These are phyloP conservation scores for Ophiocordyceps sinensis DNA, from an alignment of 2,329 filamentous ascomycete species.

Conservation along the genomic window DNA sequence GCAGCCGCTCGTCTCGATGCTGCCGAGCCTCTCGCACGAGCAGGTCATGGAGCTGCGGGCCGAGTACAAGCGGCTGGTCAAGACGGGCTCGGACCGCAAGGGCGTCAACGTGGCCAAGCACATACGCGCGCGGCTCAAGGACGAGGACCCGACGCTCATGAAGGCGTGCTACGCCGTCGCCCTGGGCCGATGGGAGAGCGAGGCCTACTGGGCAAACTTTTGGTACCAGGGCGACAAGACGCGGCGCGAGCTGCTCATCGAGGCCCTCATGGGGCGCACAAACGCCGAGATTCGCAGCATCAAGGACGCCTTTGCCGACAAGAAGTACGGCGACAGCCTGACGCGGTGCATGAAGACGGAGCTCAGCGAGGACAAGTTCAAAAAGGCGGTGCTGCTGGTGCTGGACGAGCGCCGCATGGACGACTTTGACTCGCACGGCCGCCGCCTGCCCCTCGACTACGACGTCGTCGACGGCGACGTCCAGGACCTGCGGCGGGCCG, in stretches of 20 bases:
- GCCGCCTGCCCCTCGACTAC: slow-evolving; percentile 40
- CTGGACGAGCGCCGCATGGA: slow-evolving; percentile 76
- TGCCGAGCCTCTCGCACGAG: slow-evolving; percentile 72
- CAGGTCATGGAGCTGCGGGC: slow-evolving; percentile 74
- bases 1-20: slow-evolving; percentile 62
- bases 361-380: slow-evolving; percentile 92
- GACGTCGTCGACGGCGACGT: slow-evolving; percentile 57
- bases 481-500: slow-evolving; percentile 50
- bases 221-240: slow-evolving; percentile 87
- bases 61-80: slow-evolving; percentile 85
- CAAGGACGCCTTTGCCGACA: slow-evolving; percentile 79
- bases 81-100: slow-evolving; percentile 56
- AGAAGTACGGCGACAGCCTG: slow-evolving; percentile 75
- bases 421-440: slow-evolving; percentile 54
- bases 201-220: slow-evolving; percentile 96
- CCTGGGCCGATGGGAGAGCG: slow-evolving; percentile 78
- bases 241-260: slow-evolving; percentile 78
- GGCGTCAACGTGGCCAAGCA: slow-evolving; percentile 79
- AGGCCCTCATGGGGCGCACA: slow-evolving; percentile 76
- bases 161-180: slow-evolving; percentile 87
- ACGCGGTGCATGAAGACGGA: slow-evolving; percentile 81
- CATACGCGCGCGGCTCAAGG: slow-evolving; percentile 62
- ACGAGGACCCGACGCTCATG: slow-evolving; percentile 61
- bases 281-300: slow-evolving; percentile 81
- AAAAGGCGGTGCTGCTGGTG: slow-evolving; percentile 69